Percentiles rank a stretch among this genome's conserved stretches.
Evolutionary conservation across 2,329 filamentous ascomycete genomes (phyloP).

Genomic region (Ascosphaera apis): DNA sequence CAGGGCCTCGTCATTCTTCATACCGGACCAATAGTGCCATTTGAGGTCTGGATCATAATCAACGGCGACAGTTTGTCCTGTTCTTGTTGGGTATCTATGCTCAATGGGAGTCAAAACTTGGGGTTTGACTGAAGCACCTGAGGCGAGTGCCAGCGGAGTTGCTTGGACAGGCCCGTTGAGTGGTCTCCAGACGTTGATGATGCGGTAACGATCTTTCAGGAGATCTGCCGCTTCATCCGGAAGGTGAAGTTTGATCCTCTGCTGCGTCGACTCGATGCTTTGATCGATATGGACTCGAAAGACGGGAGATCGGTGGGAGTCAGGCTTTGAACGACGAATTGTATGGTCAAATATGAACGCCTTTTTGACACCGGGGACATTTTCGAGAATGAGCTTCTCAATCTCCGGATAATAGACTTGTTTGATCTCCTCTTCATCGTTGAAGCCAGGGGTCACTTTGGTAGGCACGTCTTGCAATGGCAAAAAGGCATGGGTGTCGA

Average conservation of each 20-base stretch:
- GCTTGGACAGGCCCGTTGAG: constrained; percentile 34
- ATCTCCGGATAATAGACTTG: constrained; percentile 67
- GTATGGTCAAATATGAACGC: constrained; percentile 76
- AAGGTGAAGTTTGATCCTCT: constrained; percentile 46
- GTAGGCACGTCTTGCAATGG: constrained; percentile 35
- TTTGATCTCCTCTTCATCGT: constrained; percentile 44
- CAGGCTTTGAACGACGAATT: constrained; percentile 41
- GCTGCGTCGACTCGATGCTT: constrained; percentile 39
- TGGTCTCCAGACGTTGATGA: constrained; percentile 72
- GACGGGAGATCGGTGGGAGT: constrained; percentile 44
- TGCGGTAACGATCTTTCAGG: constrained; percentile 46
- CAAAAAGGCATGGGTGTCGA: constrained; percentile 42
- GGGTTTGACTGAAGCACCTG: constrained; percentile 30
- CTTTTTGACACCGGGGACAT: constrained; percentile 40
- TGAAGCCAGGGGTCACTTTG: constrained; percentile 35
- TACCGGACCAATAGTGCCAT: constrained; percentile 65
- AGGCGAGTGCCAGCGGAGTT: constrained; percentile 34
- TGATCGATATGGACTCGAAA: constrained; percentile 64
- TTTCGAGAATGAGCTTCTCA: constrained; percentile 42
- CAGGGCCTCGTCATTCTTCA: constrained; percentile 49
- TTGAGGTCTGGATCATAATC: constrained; percentile 35
- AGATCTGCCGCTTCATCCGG: constrained; percentile 43
- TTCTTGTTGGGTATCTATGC: constrained; percentile 47
- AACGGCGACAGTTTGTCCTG: constrained; percentile 53
- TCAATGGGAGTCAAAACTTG: constrained; percentile 48